phyloP scores from a whole-genome alignment of 306 rosid genomes.

The Cercis canadensis region DNA sequence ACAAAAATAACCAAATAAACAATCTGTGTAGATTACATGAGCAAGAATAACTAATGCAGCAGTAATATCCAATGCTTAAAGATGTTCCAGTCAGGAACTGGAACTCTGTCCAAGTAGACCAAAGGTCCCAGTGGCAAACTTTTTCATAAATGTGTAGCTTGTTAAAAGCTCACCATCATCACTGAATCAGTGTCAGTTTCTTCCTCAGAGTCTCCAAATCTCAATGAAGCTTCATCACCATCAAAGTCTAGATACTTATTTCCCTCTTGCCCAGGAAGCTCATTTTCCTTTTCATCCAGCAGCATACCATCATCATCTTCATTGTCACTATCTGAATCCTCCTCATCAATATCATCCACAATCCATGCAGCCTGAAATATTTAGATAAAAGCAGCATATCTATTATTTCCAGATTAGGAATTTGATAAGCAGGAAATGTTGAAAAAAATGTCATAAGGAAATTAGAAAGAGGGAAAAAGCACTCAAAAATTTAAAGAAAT shows the following conservation, averaged over 20 bases:
- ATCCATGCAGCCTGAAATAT: conserved; percentile 88
- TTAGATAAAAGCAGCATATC: conserved; percentile 17
- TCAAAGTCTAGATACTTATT: conserved; percentile 51
- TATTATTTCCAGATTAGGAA: conserved; percentile 15
- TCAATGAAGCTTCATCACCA: conserved; percentile 70
- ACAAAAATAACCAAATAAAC: conserved; percentile 11
- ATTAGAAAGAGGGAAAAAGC: background rate
- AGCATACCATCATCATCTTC: conserved; percentile 75
- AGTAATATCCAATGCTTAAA: background rate
- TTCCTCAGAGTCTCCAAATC: conserved; percentile 71
- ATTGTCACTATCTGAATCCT: conserved; percentile 51
- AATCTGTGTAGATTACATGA: background rate
- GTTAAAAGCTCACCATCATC: conserved; percentile 76
- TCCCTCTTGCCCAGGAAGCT: conserved; percentile 52
- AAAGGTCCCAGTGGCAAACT: background rate
- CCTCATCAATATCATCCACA: conserved; percentile 71
- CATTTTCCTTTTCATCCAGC: conserved; percentile 60
- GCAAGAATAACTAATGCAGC: conserved; percentile 17
- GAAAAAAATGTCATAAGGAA: background rate
- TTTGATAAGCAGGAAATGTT: conserved; percentile 13
- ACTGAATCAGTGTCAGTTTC: conserved; percentile 85
- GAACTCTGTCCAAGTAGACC: conserved; percentile 11
- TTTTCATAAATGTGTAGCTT: background rate
- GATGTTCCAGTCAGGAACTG: background rate
- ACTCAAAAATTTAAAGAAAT: conserved; percentile 18